phyloP scores from a whole-genome alignment of 768 basidiomycete species.

The Clitopilus hobsonii region DNA sequence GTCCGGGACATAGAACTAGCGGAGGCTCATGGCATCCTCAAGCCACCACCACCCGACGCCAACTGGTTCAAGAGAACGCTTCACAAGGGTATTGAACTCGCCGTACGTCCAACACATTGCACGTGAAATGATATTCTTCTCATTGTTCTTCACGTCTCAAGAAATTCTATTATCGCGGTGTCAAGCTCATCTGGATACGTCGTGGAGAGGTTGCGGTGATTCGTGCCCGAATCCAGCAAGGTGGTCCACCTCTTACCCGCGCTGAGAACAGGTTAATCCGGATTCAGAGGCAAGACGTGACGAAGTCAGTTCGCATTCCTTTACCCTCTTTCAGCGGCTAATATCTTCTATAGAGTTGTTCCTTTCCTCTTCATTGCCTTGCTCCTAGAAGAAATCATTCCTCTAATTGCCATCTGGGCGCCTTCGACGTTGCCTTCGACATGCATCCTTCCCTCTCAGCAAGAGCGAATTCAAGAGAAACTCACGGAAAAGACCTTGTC shows the following conservation, averaged over 20 bases:
- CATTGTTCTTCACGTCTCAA: slow-evolving; percentile 17
- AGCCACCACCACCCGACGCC: slow-evolving; percentile 60
- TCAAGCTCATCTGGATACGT: slow-evolving; percentile 67
- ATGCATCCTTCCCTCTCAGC: slow-evolving; percentile 79
- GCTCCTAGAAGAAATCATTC: slow-evolving; percentile 76
- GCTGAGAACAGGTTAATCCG: slow-evolving; percentile 66
- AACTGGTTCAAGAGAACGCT: slow-evolving; percentile 46
- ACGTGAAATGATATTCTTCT: neutral
- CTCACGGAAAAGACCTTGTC: slow-evolving; percentile 45
- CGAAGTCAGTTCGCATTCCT: slow-evolving; percentile 45
- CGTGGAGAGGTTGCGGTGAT: slow-evolving; percentile 52
- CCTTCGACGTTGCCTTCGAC: slow-evolving; percentile 84
- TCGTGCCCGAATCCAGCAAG: slow-evolving; percentile 46
- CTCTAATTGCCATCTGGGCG: slow-evolving; percentile 80
- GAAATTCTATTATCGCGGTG: slow-evolving; percentile 84
- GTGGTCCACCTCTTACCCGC: slow-evolving; percentile 61
- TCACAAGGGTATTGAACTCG: slow-evolving; percentile 44
- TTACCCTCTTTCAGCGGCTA: slow-evolving; percentile 8
- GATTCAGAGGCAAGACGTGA: slow-evolving; percentile 60
- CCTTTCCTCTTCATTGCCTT: slow-evolving; percentile 76
- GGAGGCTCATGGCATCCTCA: slow-evolving; percentile 61
- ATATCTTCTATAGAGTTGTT: slow-evolving; percentile 46
- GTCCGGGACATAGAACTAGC: slow-evolving; percentile 65
- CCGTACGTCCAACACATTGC: slow-evolving; percentile 22
- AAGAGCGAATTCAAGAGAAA: slow-evolving; percentile 53